These are phyloP conservation scores for Aspergillus sp. DNA, from an alignment of 2,329 filamentous ascomycete genomes.

Conservation along the genomic window DNA sequence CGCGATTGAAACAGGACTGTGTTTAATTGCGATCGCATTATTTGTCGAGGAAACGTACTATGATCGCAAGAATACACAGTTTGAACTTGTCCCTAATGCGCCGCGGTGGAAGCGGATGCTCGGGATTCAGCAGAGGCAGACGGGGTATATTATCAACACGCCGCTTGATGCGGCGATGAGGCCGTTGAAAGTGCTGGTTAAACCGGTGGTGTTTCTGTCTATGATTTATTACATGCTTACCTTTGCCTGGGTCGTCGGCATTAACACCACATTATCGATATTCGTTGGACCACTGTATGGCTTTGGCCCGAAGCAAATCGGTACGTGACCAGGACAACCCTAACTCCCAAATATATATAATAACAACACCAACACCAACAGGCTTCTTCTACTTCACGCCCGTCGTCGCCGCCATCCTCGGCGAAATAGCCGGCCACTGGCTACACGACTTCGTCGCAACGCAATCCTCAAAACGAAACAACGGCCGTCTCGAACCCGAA, in stretches of 20 bases:
- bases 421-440: slow-evolving; percentile 57
- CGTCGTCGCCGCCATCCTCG: slow-evolving; percentile 55
- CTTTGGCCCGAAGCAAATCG: slow-evolving; percentile 52
- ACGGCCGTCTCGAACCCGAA: slow-evolving; percentile 59
- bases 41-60: slow-evolving; percentile 42
- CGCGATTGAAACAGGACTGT: slow-evolving; percentile 33
- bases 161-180: slow-evolving; percentile 37
- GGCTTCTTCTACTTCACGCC: slow-evolving; percentile 60
- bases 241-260: slow-evolving; percentile 48
- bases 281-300: slow-evolving; percentile 53
- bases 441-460: slow-evolving; percentile 54
- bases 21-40: slow-evolving; percentile 31
- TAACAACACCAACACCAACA: not conserved
- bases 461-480: slow-evolving; percentile 47
- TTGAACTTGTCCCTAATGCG: slow-evolving; percentile 22
- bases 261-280: slow-evolving; percentile 58
- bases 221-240: slow-evolving; percentile 41
- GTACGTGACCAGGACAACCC: slow-evolving; percentile 24
- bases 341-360: too few species aligned
- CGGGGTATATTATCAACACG: slow-evolving; percentile 28
- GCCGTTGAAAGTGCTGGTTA: slow-evolving; percentile 37
- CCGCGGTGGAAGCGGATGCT: slow-evolving; percentile 36
- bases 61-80: slow-evolving; percentile 26
- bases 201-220: slow-evolving; percentile 38
- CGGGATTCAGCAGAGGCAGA: slow-evolving; percentile 35